phyloP scores from a whole-genome alignment of 768 basidiomycete genomes.

The Krasilnikovozyma curviuscula region DNA sequence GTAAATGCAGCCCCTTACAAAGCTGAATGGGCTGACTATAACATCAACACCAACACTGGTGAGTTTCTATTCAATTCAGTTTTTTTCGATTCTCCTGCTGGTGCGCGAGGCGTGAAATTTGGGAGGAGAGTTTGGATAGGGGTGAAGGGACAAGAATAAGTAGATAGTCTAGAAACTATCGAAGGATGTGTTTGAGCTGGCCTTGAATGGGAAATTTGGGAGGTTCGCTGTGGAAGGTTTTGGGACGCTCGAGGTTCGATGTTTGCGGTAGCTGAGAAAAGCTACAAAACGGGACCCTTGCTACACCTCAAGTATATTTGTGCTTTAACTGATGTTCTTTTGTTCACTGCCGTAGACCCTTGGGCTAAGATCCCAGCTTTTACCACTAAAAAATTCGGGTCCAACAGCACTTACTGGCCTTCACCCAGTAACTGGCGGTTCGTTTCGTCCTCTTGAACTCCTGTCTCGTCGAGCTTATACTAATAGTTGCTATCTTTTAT shows the following conservation, averaged over 20 bases:
- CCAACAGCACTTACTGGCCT: neutral
- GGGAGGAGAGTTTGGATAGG: too few relatives aligned
- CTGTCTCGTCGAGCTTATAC: too few relatives aligned
- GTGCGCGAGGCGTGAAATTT: neutral
- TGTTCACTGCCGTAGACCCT: neutral
- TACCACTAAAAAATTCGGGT: slow-evolving; percentile 5
- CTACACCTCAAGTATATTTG: too few relatives aligned
- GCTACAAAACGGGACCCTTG: too few relatives aligned
- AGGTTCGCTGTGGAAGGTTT: too few relatives aligned
- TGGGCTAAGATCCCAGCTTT: slow-evolving; percentile 5
- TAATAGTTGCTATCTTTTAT: too few relatives aligned
- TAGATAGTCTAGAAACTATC: too few relatives aligned
- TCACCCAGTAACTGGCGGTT: slow-evolving; percentile 10
- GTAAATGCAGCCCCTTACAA: slow-evolving; percentile 7
- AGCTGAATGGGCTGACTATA: slow-evolving; percentile 7
- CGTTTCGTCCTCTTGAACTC: neutral
- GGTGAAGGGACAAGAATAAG: too few relatives aligned
- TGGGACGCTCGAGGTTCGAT: too few relatives aligned
- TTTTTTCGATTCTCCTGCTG: neutral
- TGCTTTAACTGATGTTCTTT: neutral
- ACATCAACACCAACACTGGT: slow-evolving; percentile 9
- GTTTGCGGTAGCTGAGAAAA: too few relatives aligned
- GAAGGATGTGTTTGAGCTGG: too few relatives aligned
- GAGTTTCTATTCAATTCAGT: neutral
- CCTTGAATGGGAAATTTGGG: too few relatives aligned